These are phyloP conservation scores for Spathaspora gorwiae DNA, from an alignment of 805 yeast species.

Conservation along the genomic window DNA sequence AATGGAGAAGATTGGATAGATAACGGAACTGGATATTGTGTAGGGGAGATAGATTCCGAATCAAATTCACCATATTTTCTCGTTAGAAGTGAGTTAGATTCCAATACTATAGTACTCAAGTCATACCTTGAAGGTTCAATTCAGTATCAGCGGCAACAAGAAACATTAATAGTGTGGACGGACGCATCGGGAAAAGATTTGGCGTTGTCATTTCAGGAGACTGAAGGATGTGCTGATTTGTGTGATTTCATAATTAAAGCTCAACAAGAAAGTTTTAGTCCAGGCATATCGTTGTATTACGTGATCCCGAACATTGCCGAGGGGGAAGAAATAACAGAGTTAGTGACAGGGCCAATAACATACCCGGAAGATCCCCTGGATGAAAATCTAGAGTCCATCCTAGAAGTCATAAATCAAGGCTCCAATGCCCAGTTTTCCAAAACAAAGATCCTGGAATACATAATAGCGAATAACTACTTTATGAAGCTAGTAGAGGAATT, in stretches of 20 bases:
- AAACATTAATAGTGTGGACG: conserved; percentile 91
- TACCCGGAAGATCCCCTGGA: conserved; percentile 57
- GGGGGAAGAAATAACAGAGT: conserved; percentile 60
- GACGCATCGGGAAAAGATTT: conserved; percentile 69
- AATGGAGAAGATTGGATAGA: conserved; percentile 85
- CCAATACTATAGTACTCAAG: conserved; percentile 54
- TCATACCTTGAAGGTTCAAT: conserved; percentile 68
- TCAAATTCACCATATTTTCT: conserved; percentile 51
- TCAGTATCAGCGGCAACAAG: conserved; percentile 91
- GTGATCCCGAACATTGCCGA: conserved; percentile 50
- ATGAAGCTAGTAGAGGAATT: conserved; percentile 49
- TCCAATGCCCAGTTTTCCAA: conserved; percentile 60
- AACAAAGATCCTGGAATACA: conserved; percentile 51
- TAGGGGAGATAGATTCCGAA: conserved; percentile 53
- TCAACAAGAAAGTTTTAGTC: conserved; percentile 54
- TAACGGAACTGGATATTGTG: conserved; percentile 87
- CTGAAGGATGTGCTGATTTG: conserved; percentile 78
- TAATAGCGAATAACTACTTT: conserved; percentile 53
- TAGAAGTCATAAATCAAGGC: conserved; percentile 56
- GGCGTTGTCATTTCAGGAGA: conserved; percentile 89
- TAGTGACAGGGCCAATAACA: conserved; percentile 73
- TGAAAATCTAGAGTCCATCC: conserved; percentile 48
- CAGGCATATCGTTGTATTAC: conserved; percentile 56
- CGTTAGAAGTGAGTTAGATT: conserved; percentile 67
- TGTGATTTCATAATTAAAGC: conserved; percentile 76